Evolutionary conservation across 805 yeast genomes (phyloP), one percentile per base, ranked within the genome.

Genomic region (Wickerhamiella domercqiae): DNA sequence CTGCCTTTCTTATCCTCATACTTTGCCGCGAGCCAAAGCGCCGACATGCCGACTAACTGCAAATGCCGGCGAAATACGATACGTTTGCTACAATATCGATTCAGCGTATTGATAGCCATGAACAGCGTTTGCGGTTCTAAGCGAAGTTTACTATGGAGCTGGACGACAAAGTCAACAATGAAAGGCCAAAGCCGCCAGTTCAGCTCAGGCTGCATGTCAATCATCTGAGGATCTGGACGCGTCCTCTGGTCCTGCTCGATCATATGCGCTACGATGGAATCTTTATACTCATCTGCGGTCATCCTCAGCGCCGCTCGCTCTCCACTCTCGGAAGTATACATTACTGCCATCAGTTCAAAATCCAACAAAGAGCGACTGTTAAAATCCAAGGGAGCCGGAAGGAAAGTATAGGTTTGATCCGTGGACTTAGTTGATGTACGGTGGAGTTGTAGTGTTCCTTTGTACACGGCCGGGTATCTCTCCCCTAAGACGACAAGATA

Each of bases 11-110:
- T 75, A 41, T 80, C 79, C 53, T 71, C 75, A 14, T 76, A 67
- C 55, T 84, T 84, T 17, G 93, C 73, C 5, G 93, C 80, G 29
- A 84, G 68, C 94, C 95, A 84, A 24, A 84, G 61, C 43, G 94
- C 82, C 6, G 94, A 81, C 42, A 90, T 78, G 31, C 87, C 80
- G n/a, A 84, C 86, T 32, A 84, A 66, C 56, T 83, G 93, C 38
- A 81, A 74, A 59, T 83, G 95, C 46, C 78, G 86, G 48, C 76
- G 71, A 46, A 79, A 67, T 0, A 82, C 93, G 9, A 83, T 73
- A 52, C 94, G 67, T 48, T 78, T 79, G 34, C 93, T 78, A 54
- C 93, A 83, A 60, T 84, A 84, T 45, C 94, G 71, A 58, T 84
- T 94, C 46, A 84, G 80, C 36, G 82, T 66, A 50, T 77, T 75